These are phyloP conservation scores for Asclepias syriaca DNA, from an alignment of 257 asterid species.

Conservation along the genomic window DNA sequence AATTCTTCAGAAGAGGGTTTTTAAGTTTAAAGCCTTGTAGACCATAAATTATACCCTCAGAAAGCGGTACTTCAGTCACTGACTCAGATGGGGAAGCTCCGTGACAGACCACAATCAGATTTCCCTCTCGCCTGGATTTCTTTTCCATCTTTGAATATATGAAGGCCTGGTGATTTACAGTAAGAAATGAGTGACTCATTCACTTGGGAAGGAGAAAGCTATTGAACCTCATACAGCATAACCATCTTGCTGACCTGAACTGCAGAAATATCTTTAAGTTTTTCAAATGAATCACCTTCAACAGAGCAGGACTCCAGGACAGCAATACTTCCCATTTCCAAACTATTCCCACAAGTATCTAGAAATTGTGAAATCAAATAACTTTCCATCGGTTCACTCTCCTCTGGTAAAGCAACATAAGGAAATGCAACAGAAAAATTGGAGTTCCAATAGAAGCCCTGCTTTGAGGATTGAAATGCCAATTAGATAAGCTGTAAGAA, in stretches of 20 bases:
- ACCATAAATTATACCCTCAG: conserved; percentile 48
- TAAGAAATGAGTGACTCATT: neutral
- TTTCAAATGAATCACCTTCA: conserved; percentile 54
- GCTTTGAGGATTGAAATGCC: conserved; percentile 24
- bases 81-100: conserved; percentile 34
- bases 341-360: conserved; percentile 53
- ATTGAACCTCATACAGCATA: neutral
- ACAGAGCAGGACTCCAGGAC: conserved; percentile 62
- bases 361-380: conserved; percentile 72
- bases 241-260: conserved; percentile 51
- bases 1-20: conserved; percentile 8
- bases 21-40: conserved; percentile 1
- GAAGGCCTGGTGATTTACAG: conserved; percentile 48
- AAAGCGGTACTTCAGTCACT: conserved; percentile 40
- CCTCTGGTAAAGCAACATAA: conserved; percentile 60
- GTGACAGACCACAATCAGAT: conserved; percentile 68
- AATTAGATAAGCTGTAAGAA: conserved; percentile 2
- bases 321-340: conserved; percentile 49
- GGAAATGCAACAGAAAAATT: conserved; percentile 85
- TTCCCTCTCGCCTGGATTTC: conserved; percentile 40
- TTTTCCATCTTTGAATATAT: conserved; percentile 53
- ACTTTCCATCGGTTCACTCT: conserved; percentile 52
- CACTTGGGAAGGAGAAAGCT: neutral
- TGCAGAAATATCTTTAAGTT: conserved; percentile 51
- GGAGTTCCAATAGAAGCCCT: conserved; percentile 73